Percentiles rank a stretch among this genome's conserved stretches.
phyloP scores from a whole-genome alignment of 768 basidiomycete species.

The Lactarius pseudohatsudake region DNA sequence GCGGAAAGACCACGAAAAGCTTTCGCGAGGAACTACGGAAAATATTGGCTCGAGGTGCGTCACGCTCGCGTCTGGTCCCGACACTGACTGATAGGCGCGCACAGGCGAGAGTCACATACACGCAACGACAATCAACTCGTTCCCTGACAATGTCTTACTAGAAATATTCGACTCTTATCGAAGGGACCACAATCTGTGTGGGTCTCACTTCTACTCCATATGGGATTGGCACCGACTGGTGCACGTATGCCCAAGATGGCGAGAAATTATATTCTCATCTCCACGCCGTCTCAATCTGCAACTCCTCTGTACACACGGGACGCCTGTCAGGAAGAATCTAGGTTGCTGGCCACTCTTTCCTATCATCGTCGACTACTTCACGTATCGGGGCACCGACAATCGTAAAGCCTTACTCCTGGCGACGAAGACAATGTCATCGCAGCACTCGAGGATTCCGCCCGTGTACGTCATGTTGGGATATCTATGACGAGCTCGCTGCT shows the following conservation, averaged over 20 bases:
- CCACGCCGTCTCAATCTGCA: constrained; percentile 6
- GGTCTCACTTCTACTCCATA: background rate
- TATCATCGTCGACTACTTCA: background rate
- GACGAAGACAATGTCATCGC: background rate
- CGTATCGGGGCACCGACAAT: background rate
- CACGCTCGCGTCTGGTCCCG: background rate
- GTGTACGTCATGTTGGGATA: background rate
- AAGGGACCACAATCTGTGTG: no score
- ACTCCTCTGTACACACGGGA: constrained; percentile 6
- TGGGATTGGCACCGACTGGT: constrained; percentile 6
- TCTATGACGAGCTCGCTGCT: background rate
- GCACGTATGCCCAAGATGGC: constrained; percentile 15
- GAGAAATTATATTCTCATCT: constrained; percentile 1
- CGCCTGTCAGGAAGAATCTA: constrained; percentile 1
- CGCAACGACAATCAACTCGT: constrained; percentile 1
- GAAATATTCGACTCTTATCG: constrained; percentile 10
- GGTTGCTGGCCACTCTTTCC: background rate
- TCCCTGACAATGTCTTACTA: constrained; percentile 14
- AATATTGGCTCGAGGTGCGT: background rate
- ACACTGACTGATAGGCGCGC: background rate
- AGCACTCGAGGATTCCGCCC: constrained; percentile 1
- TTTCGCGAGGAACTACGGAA: background rate
- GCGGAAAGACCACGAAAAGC: background rate
- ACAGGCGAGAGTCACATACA: no score
- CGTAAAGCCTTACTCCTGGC: background rate